A percentile compares a stretch with the other conserved stretches of the same genome.
Evolutionary conservation across 768 basidiomycete genomes (phyloP).

Genomic region (Paxillus rubicundulus): DNA sequence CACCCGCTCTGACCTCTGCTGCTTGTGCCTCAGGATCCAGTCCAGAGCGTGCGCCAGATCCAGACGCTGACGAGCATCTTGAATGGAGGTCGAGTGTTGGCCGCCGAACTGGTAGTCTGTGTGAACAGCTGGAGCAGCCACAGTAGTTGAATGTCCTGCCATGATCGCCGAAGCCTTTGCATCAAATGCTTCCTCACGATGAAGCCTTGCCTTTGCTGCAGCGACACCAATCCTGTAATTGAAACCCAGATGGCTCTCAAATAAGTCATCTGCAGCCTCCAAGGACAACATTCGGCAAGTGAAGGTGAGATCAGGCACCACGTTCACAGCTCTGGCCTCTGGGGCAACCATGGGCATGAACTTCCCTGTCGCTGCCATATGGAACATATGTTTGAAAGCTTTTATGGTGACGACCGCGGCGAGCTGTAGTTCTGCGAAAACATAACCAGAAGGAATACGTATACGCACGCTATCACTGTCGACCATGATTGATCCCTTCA

Average conservation of each 20-base stretch:
- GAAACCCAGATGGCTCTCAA: slow-evolving; percentile 73
- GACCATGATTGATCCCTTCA: slow-evolving; percentile 44
- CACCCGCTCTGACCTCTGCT: slow-evolving; percentile 45
- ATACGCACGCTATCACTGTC: slow-evolving; percentile 64
- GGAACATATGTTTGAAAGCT: slow-evolving; percentile 64
- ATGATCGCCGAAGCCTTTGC: slow-evolving; percentile 73
- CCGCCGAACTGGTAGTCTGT: slow-evolving; percentile 62
- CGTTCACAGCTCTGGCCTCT: slow-evolving; percentile 68
- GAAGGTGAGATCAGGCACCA: slow-evolving; percentile 60
- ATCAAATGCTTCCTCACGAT: slow-evolving; percentile 76
- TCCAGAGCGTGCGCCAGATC: slow-evolving; percentile 66
- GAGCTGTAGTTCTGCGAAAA: slow-evolving; percentile 72
- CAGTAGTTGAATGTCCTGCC: slow-evolving; percentile 24
- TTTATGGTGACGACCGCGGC: slow-evolving; percentile 71
- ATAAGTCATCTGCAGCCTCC: slow-evolving; percentile 81
- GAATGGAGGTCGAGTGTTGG: slow-evolving; percentile 63
- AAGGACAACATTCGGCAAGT: slow-evolving; percentile 59
- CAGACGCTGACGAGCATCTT: slow-evolving; percentile 70
- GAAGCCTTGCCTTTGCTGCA: slow-evolving; percentile 66
- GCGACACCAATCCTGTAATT: slow-evolving; percentile 72
- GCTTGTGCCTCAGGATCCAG: slow-evolving; percentile 62
- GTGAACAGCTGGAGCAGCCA: slow-evolving; percentile 36
- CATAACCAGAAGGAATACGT: slow-evolving; percentile 78
- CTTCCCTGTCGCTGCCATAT: slow-evolving; percentile 49
- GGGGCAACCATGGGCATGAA: slow-evolving; percentile 62